These are phyloP conservation scores for Apiospora rasikravindrae DNA, from an alignment of 2,329 filamentous ascomycete genomes.

Conservation along the genomic window DNA sequence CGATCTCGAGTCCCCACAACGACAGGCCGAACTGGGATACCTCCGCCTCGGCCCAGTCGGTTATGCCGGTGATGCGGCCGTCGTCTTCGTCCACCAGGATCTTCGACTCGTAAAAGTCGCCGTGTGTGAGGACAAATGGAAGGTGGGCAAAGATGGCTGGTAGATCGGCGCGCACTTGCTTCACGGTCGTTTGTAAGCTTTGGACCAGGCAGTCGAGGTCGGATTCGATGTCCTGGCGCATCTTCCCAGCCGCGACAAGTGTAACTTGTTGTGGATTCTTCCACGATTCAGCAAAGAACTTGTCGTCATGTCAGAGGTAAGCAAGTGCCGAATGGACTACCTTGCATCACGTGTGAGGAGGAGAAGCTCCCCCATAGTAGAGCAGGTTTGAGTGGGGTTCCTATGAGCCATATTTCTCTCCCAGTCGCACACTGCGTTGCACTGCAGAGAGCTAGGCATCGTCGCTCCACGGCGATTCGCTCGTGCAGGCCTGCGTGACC, in stretches of 20 bases:
- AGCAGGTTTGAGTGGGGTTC: not conserved
- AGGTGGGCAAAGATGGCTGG: not conserved
- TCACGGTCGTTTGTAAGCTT: not conserved
- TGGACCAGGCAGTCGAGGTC: not conserved
- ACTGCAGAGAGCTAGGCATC: not conserved
- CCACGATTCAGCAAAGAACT: not conserved
- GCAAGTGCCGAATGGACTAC: not conserved
- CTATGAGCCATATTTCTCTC: not conserved
- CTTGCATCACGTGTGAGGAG: not conserved
- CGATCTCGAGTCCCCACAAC: slow-evolving; percentile 23
- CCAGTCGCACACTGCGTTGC: not conserved
- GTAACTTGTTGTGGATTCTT: not conserved
- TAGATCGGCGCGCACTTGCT: not conserved
- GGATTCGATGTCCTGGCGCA: not conserved
- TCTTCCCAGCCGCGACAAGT: not conserved
- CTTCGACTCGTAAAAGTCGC: slow-evolving; percentile 21
- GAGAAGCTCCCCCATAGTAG: not conserved
- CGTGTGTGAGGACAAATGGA: not conserved
- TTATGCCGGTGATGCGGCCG: slow-evolving; percentile 26
- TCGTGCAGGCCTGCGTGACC: not conserved
- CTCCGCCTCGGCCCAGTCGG: slow-evolving; percentile 27
- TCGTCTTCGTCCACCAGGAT: slow-evolving; percentile 24
- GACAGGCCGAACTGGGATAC: slow-evolving; percentile 31
- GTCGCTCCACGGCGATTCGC: not conserved
- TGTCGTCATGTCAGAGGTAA: not conserved